phyloP scores from a whole-genome alignment of 129 eudicot species.

The Chrysanthemum lavandulifolium region DNA sequence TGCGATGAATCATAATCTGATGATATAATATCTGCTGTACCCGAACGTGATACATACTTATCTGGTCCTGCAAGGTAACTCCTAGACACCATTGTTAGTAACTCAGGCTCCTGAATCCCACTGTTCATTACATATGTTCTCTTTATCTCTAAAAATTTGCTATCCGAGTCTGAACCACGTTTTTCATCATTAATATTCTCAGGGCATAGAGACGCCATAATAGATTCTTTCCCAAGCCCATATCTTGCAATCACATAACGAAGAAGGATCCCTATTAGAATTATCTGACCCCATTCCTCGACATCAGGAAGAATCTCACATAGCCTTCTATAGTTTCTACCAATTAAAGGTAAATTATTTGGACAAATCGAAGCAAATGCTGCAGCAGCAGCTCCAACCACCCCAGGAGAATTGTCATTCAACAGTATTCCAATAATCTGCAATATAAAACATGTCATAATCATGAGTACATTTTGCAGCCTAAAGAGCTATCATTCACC shows the following conservation, averaged over 20 bases:
- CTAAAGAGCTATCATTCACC: slow-evolving; percentile 15
- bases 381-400: slow-evolving; percentile 95
- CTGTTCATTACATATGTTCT: slow-evolving; percentile 14
- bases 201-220: slow-evolving; percentile 52
- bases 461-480: slow-evolving; percentile 17
- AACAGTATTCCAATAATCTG: slow-evolving; percentile 85
- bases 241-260: slow-evolving; percentile 79
- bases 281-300: slow-evolving; percentile 97
- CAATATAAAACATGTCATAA: slow-evolving; percentile 17
- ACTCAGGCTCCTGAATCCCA: slow-evolving; percentile 39
- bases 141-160: slow-evolving; percentile 27
- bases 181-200: slow-evolving; percentile 30
- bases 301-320: slow-evolving; percentile 94
- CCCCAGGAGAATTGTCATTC: slow-evolving; percentile 90
- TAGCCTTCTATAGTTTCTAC: slow-evolving; percentile 62
- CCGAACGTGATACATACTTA: slow-evolving; percentile 58
- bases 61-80: slow-evolving; percentile 91
- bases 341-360: slow-evolving; percentile 69
- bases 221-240: slow-evolving; percentile 86
- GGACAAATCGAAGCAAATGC: slow-evolving; percentile 96
- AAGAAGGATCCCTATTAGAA: slow-evolving; percentile 71
- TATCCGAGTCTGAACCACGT: slow-evolving; percentile 44
- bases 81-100: slow-evolving; percentile 58
- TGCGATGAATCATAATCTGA: slow-evolving; percentile 34
- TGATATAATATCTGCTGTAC: slow-evolving; percentile 32